Evolutionary conservation across 257 asterid species (phyloP), one percentile per base, ranked within the genome.

Genomic region (Capsicum chinense): DNA sequence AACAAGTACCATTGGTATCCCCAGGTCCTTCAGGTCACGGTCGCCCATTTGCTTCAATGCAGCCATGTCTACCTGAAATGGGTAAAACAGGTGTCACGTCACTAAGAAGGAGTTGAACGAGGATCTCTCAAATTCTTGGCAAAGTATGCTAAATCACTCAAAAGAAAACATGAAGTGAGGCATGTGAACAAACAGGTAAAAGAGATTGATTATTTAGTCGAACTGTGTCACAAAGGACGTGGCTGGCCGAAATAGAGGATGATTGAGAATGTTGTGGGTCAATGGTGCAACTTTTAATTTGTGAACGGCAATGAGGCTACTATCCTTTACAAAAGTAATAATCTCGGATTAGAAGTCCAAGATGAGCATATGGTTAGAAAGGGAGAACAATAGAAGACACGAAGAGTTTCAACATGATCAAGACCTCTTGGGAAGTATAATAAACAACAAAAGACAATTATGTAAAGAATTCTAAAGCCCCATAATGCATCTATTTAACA

Each of bases 11-110:
- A 92, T 92, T 42, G 97, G 97, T 83, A 94, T 90, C 70, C 97
- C 98, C 88, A 94, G 50, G 84, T 92, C 97, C 88, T 92, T 94
- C 26, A 92, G 92, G 86, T 92, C 97, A 6, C 62, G 54, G 78
- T 94, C 97, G 60, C 93, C 93, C 94, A 93, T 92, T 88, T 93
- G 98, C 88, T 83, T 94, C 91, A 93, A 76, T 69, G 88, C 92
- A 67, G 88, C 88, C 94, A 93, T 91, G 84, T 93, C 98, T 56
- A 93, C 90, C 98, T 94, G 91, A 87, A 86, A 80, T 17, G 82
- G 33, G 85, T 63, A 59, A 86, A 48, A 78, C 19, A 79, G 15
- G 67, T 33, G 37, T 37, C 35, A n/a, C 50, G 35, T 37, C 15
- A n/a, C 39, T 12, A 56, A 56, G 15, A 44, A 66, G 44, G 26